Conservation (phyloP, 129 eudicot species). For the Logfia minima region DNA sequence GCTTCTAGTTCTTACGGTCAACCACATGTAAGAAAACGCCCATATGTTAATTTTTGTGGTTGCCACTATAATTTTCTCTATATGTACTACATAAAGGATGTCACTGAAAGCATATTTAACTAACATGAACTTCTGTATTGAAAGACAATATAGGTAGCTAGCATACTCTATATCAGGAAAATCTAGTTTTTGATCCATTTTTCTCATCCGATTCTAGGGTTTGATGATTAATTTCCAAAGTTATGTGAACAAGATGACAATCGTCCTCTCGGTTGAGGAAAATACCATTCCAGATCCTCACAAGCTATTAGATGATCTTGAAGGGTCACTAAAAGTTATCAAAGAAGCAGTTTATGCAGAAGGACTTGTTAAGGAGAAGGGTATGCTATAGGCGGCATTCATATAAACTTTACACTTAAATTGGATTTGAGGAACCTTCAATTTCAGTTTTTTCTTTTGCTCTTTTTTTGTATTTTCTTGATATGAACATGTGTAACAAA, state of each 20-base stretch:
- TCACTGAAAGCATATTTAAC: neutral
- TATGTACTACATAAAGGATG: too few relatives aligned
- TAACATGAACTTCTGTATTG: too few relatives aligned
- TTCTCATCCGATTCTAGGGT: constrained; percentile 23
- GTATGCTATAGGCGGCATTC: constrained; percentile 7
- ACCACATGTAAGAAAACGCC: constrained; percentile 45
- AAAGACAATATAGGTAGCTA: neutral
- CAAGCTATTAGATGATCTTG: constrained; percentile 43
- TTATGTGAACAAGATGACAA: constrained; percentile 50
- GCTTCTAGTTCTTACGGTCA: constrained; percentile 56
- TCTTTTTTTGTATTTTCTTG: neutral
- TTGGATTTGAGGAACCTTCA: neutral
- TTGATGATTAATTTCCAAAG: constrained; percentile 59
- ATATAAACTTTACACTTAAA: neutral
- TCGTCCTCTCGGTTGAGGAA: constrained; percentile 46
- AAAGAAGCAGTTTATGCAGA: constrained; percentile 45
- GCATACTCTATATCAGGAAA: neutral
- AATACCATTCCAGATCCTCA: constrained; percentile 45
- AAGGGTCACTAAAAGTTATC: constrained; percentile 43
- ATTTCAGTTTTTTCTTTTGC: neutral
- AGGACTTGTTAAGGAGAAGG: constrained; percentile 42
- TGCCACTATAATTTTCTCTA: neutral
- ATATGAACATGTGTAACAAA: neutral
- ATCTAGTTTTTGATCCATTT: neutral
- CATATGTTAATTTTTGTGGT: too few relatives aligned